A percentile compares a stretch with the other conserved stretches of the same genome.
Evolutionary conservation across 2,329 filamentous ascomycete genomes (phyloP).

Genomic region (Lecanicillium sp.): DNA sequence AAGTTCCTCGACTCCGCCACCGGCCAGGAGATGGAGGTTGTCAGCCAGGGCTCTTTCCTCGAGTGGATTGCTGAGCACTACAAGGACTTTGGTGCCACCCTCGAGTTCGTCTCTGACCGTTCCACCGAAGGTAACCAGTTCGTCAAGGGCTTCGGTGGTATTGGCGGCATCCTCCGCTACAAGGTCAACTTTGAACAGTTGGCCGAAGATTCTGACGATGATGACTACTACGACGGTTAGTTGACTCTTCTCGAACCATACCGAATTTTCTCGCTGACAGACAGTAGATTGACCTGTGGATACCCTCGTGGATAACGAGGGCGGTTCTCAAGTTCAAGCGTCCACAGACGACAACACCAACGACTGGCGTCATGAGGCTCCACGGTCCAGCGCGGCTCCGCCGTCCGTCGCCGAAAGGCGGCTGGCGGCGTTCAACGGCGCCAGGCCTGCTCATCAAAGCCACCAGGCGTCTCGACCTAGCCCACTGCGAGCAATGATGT

Average conservation of each 20-base stretch:
- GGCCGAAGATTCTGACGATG: conserved; percentile 85
- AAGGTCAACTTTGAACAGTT: conserved; percentile 99
- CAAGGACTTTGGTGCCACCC: conserved; percentile 90
- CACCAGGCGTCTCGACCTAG: conserved; percentile 55
- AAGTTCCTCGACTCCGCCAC: conserved; percentile 94
- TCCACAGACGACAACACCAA: conserved; percentile 37
- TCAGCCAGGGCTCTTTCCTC: conserved; percentile 85
- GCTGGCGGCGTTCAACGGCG: conserved; percentile 40
- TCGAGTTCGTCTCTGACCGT: conserved; percentile 96
- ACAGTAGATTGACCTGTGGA: conserved; percentile 77
- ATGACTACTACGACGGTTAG: conserved; percentile 79
- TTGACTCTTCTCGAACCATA: conserved; percentile 13
- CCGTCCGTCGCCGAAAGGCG: conserved; percentile 40
- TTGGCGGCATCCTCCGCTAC: conserved; percentile 94
- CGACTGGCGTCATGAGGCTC: conserved; percentile 35
- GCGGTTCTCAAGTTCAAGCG: conserved; percentile 59
- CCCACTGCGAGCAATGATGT: conserved; percentile 64
- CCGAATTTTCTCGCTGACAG: conserved; percentile 9
- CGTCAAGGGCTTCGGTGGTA: conserved; percentile 98
- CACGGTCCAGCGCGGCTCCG: conserved; percentile 38
- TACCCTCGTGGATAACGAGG: conserved; percentile 84
- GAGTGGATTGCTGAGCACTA: conserved; percentile 99
- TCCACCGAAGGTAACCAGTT: conserved; percentile 99
- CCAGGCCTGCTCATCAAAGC: conserved; percentile 36
- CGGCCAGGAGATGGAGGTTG: conserved; percentile 93